Evolutionary conservation across 2,329 filamentous ascomycete species (phyloP).

Genomic region (Macrophomina phaseolina): DNA sequence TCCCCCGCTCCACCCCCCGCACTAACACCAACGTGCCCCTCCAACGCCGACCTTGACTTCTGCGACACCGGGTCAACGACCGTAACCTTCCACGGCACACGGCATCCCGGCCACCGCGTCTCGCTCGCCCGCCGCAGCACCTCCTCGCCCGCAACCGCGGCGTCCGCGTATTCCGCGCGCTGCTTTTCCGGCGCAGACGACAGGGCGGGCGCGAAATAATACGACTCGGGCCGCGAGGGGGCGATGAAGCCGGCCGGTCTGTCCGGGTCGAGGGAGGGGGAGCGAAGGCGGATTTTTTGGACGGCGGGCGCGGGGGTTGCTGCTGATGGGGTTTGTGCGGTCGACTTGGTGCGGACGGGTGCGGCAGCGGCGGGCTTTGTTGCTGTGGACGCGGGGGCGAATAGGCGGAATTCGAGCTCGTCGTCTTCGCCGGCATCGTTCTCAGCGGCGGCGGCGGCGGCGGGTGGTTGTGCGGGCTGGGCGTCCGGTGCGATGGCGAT

Average conservation of each 20-base stretch:
- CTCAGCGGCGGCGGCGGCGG: not conserved
- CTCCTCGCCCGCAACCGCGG: not conserved
- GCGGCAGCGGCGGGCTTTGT: not conserved
- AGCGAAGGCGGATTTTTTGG: slow-evolving; percentile 10
- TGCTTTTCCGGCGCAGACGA: not conserved
- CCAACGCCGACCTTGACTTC: not conserved
- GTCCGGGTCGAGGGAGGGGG: not conserved
- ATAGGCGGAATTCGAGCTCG: slow-evolving; percentile 20
- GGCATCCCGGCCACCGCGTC: not conserved
- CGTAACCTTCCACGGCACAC: not conserved
- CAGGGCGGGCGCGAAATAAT: slow-evolving; percentile 4
- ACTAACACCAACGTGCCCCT: not conserved
- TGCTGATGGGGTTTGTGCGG: not conserved
- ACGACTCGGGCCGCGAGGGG: not conserved
- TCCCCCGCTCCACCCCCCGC: not conserved
- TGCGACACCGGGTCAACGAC: not conserved
- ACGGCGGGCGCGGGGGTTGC: not conserved
- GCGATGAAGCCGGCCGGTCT: not conserved
- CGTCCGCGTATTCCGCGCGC: not conserved
- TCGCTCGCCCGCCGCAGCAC: not conserved
- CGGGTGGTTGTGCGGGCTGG: not conserved
- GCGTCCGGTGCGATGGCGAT: not conserved
- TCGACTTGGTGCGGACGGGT: not conserved
- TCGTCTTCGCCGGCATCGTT: not conserved
- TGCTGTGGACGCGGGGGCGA: not conserved